Conservation (phyloP, 116 monocot genomes). For the Dioscorea cayenensis region DNA sequence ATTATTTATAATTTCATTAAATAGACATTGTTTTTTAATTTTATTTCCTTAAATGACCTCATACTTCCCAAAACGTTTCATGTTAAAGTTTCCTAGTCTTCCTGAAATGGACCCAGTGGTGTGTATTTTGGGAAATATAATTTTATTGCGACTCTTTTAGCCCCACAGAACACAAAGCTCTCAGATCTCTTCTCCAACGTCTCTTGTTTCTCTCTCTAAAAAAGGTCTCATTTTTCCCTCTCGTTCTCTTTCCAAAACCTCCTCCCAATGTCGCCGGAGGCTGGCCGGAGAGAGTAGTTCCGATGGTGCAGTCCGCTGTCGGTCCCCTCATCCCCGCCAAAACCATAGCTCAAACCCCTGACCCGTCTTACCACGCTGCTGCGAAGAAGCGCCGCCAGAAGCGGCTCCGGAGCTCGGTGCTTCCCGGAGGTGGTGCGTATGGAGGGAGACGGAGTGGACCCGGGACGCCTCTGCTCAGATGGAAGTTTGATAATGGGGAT, state of each 20-base stretch:
- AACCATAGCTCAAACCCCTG: constrained; percentile 1
- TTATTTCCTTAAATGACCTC: too few species aligned
- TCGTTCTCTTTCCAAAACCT: neutral
- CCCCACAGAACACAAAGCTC: neutral
- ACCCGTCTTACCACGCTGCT: neutral
- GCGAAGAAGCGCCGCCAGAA: constrained; percentile 7
- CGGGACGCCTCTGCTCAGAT: constrained; percentile 39
- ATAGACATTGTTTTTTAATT: too few species aligned
- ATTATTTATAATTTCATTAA: too few species aligned
- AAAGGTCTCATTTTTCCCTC: neutral
- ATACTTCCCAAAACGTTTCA: too few species aligned
- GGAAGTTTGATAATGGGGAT: constrained; percentile 39
- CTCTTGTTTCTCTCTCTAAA: neutral
- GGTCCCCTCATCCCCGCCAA: neutral
- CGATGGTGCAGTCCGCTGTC: neutral
- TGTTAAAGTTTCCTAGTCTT: too few species aligned
- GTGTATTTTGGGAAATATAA: neutral
- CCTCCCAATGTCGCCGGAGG: constrained; percentile 1
- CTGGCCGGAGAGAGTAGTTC: neutral
- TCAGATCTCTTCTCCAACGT: neutral
- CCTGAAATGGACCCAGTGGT: too few species aligned
- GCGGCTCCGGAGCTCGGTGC: neutral
- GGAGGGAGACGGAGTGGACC: constrained; percentile 23
- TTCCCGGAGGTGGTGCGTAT: neutral
- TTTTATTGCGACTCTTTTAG: neutral